Base-by-base conservation (phyloP, 495 filamentous ascomycete genomes). In the Penicillium canariense region DNA sequence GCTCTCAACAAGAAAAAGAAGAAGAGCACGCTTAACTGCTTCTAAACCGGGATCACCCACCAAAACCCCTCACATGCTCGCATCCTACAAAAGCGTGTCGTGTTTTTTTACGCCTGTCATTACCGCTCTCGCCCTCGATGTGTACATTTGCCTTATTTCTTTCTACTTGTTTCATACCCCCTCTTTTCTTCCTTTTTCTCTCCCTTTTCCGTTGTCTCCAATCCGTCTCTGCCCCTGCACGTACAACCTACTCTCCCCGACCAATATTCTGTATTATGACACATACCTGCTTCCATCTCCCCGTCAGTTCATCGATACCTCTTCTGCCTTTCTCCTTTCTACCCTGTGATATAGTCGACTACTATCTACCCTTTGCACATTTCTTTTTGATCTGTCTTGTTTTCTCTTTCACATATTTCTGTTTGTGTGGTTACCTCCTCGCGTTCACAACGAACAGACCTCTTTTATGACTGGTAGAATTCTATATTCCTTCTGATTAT, bases 21-120 rank as follows among this genome's bases (percentile, higher is more conserved):
- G 84, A 94, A 94, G 84, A 87, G 90, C 66, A 89, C 87, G 27
- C 84, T 98, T 63, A 97, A 96, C 75, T 98, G 94, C 79, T 98
- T 98, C 75, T 98, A 68, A 52, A 31, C 34, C 14, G 20, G 17
- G 17, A 12, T 20, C 18, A 4, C 34, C 14, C 30, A 14, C 0
- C 15, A 10, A 4, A 12, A n/a, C 7, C 4, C 14, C 36, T 56
- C 38, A 35, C 25, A 28, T 31, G 46, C 52, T 32, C 28, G 26
- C 44, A 23, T 17, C 30, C 30, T 23, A 2, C 27, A 46, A 69
- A 58, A 56, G 22, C 50, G 44, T 27, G 34, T 56, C 54, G 32
- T 59, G 61, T 12, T 17, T 20, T 27, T 59, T 48, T 51, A 54
- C 43, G 28, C 38, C 60, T 56, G 52, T 51, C 50, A 30, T 54